These are phyloP conservation scores for Kwoniella europaea DNA, from an alignment of 768 basidiomycete species.

Conservation along the genomic window DNA sequence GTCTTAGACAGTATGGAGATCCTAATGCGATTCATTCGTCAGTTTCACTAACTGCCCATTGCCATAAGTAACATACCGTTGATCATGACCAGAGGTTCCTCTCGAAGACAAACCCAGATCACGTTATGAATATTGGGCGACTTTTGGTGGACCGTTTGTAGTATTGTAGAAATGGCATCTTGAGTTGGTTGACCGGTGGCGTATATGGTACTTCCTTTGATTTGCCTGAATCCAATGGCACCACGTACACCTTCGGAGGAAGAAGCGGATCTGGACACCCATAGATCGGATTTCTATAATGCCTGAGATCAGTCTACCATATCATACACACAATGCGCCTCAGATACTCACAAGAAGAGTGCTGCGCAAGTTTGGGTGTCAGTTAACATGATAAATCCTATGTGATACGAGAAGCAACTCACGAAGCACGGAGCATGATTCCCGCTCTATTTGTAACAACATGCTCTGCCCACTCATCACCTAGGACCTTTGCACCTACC, in stretches of 20 bases:
- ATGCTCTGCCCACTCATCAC: slow-evolving; percentile 94
- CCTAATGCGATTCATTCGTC: slow-evolving; percentile 25
- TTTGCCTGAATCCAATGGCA: slow-evolving; percentile 91
- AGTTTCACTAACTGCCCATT: background rate
- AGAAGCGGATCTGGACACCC: slow-evolving; percentile 63
- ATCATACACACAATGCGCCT: background rate
- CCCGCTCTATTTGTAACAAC: slow-evolving; percentile 93
- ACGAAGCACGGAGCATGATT: slow-evolving; percentile 90
- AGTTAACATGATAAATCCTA: background rate
- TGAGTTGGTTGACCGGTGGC: slow-evolving; percentile 91
- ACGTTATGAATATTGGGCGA: slow-evolving; percentile 70
- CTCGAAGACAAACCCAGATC: slow-evolving; percentile 90
- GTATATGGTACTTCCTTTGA: slow-evolving; percentile 79
- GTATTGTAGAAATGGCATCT: slow-evolving; percentile 82
- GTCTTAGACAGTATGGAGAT: slow-evolving; percentile 71
- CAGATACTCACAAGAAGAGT: slow-evolving; percentile 21
- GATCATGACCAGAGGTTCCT: slow-evolving; percentile 65
- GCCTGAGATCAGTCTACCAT: no score
- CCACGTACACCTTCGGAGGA: slow-evolving; percentile 71
- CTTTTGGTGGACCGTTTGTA: slow-evolving; percentile 66
- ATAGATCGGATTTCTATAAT: slow-evolving; percentile 83
- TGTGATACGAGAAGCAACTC: slow-evolving; percentile 37
- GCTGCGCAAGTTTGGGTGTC: background rate
- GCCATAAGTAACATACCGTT: slow-evolving; percentile 72
- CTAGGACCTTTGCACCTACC: slow-evolving; percentile 80